These are phyloP conservation scores for Pythium aquatile DNA, from an alignment of 352 stramenopile genomes.

Conservation along the genomic window DNA sequence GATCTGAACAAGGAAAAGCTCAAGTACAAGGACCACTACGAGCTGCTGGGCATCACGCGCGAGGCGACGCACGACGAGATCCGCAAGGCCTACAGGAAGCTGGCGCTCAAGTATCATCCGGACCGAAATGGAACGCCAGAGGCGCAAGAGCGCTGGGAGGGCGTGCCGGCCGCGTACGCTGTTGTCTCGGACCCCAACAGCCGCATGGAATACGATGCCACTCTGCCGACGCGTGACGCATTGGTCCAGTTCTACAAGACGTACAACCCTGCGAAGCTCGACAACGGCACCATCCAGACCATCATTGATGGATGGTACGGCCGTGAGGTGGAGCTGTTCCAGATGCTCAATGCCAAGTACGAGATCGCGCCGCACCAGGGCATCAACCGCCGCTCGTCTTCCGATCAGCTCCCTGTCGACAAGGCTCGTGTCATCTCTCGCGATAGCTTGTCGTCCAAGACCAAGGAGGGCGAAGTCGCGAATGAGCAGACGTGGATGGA, in stretches of 20 bases:
- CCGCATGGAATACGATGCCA: constrained; percentile 74
- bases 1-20: constrained; percentile 54
- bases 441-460: constrained; percentile 55
- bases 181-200: constrained; percentile 81
- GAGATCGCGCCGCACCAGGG: constrained; percentile 78
- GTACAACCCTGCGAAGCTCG: constrained; percentile 83
- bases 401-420: constrained; percentile 47
- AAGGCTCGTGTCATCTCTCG: constrained; percentile 54
- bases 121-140: constrained; percentile 89
- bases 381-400: constrained; percentile 45
- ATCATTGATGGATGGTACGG: constrained; percentile 87
- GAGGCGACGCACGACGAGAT: constrained; percentile 86
- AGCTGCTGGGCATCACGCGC: constrained; percentile 57
- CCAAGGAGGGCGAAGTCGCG: constrained; percentile 53
- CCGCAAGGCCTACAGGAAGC: constrained; percentile 88
- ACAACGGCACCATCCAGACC: constrained; percentile 82
- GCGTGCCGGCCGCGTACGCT: constrained; percentile 70
- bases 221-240: constrained; percentile 69
- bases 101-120: constrained; percentile 86
- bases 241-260: constrained; percentile 80
- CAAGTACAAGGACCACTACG: constrained; percentile 82
- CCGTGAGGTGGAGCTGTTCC: constrained; percentile 82
- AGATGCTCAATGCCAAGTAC: constrained; percentile 87
- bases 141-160: constrained; percentile 71
- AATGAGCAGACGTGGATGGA: constrained; percentile 53